These are phyloP conservation scores for Mycena vitilis DNA, from an alignment of 768 basidiomycete species.

Conservation along the genomic window DNA sequence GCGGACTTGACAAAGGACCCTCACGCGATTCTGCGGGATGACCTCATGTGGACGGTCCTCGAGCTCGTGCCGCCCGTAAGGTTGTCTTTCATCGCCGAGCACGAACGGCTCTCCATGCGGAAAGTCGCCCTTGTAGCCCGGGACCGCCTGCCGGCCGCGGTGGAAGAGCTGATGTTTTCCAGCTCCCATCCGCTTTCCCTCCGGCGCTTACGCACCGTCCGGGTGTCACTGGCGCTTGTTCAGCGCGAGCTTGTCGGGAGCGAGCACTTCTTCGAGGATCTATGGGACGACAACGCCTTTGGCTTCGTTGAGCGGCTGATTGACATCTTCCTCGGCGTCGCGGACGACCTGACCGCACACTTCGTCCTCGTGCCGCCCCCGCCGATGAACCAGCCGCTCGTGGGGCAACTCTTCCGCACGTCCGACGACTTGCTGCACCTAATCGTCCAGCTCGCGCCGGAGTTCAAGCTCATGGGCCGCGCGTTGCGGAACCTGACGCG, in stretches of 20 bases:
- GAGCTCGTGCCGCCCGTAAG: conserved; percentile 60
- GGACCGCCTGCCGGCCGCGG: conserved; percentile 70
- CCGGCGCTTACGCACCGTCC: conserved; percentile 66
- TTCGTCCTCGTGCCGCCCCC: conserved; percentile 57
- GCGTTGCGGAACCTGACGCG: conserved; percentile 56
- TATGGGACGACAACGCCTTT: conserved; percentile 71
- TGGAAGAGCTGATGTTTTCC: conserved; percentile 68
- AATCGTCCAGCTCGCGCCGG: conserved; percentile 57
- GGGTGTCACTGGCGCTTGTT: conserved; percentile 72
- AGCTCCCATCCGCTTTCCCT: conserved; percentile 63
- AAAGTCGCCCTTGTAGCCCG: conserved; percentile 76
- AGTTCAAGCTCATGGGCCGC: conserved; percentile 64
- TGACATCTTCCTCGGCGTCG: conserved; percentile 60
- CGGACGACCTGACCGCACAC: conserved; percentile 63
- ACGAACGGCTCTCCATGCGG: conserved; percentile 68
- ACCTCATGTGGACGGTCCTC: conserved; percentile 70
- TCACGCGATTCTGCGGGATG: conserved; percentile 65
- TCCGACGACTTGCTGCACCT: conserved; percentile 66
- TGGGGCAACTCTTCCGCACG: conserved; percentile 67
- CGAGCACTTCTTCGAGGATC: conserved; percentile 64
- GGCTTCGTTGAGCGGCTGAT: conserved; percentile 69
- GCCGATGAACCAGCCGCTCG: conserved; percentile 52
- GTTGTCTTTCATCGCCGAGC: conserved; percentile 70
- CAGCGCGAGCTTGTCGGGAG: conserved; percentile 60
- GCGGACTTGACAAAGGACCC: conserved; percentile 71